Evolutionary conservation across 1,284 basidiomycete species (phyloP).

Genomic region (Albatrellus sp.): DNA sequence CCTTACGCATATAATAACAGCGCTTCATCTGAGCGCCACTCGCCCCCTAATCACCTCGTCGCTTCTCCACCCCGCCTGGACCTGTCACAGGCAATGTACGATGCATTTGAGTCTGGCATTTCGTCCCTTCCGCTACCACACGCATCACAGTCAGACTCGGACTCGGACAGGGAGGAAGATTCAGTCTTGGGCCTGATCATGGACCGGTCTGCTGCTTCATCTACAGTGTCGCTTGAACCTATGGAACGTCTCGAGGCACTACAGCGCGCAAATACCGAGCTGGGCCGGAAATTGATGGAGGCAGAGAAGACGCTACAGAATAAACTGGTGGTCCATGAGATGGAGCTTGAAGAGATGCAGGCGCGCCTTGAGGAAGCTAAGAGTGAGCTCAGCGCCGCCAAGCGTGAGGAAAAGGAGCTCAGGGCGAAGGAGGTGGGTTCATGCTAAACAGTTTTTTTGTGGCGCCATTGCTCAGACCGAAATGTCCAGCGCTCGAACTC

Average conservation of each 20-base stretch:
- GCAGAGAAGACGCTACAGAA: slow-evolving; percentile 56
- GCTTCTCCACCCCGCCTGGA: slow-evolving; percentile 16
- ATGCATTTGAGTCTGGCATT: slow-evolving; percentile 20
- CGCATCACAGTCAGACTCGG: slow-evolving; percentile 21
- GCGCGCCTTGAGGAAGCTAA: slow-evolving; percentile 58
- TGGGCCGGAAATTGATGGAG: slow-evolving; percentile 60
- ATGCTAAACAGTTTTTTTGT: slow-evolving; percentile 2
- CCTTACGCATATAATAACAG: slow-evolving; percentile 15
- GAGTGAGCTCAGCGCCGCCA: slow-evolving; percentile 60
- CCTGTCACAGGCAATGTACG: slow-evolving; percentile 20
- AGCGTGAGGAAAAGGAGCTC: slow-evolving; percentile 83
- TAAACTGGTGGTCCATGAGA: slow-evolving; percentile 61
- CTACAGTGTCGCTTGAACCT: slow-evolving; percentile 50
- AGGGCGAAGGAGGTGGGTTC: slow-evolving; percentile 59
- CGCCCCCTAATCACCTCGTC: slow-evolving; percentile 10
- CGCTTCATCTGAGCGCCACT: slow-evolving; percentile 17
- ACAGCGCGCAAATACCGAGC: slow-evolving; percentile 60
- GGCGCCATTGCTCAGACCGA: not conserved
- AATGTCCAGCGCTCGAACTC: slow-evolving; percentile 40
- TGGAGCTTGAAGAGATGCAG: slow-evolving; percentile 67
- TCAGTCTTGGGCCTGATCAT: slow-evolving; percentile 43
- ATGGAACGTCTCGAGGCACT: slow-evolving; percentile 58
- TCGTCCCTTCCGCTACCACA: slow-evolving; percentile 29
- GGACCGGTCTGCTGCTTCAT: slow-evolving; percentile 35
- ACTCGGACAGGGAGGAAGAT: slow-evolving; percentile 33